These are phyloP conservation scores for Mentha longifolia DNA, from an alignment of 257 asterid genomes.

Conservation along the genomic window DNA sequence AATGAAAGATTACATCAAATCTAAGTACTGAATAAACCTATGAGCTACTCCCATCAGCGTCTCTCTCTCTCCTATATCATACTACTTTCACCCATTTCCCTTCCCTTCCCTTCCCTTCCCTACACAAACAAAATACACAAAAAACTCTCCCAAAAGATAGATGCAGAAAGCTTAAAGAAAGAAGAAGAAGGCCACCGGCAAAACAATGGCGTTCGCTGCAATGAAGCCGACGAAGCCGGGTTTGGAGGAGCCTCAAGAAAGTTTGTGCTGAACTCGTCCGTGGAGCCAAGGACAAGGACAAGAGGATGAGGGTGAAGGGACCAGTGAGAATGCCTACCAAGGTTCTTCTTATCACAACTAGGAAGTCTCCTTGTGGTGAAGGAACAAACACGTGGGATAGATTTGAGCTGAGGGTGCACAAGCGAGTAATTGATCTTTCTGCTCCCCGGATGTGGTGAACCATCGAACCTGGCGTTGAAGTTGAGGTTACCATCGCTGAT, in stretches of 20 bases:
- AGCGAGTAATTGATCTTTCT: constrained; percentile 65
- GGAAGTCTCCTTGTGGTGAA: constrained; percentile 90
- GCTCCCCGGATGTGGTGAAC: constrained; percentile 71
- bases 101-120: too few species aligned
- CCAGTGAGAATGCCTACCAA: constrained; percentile 88
- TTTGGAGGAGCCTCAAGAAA: constrained; percentile 54
- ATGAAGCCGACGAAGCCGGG: constrained; percentile 54
- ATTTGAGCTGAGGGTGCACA: constrained; percentile 62
- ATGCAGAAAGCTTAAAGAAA: too few species aligned
- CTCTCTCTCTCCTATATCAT: too few species aligned
- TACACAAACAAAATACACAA: too few species aligned
- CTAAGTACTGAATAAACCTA: too few species aligned
- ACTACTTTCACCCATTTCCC: too few species aligned
- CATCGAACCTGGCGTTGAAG: constrained; percentile 69
- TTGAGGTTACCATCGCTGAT: constrained; percentile 68
- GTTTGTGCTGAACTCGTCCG: constrained; percentile 82
- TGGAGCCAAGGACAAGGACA: constrained; percentile 88
- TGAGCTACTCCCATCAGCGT: too few species aligned
- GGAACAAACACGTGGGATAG: constrained; percentile 63
- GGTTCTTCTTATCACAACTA: constrained; percentile 73
- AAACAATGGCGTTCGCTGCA: constrained; percentile 53
- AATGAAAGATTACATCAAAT: too few species aligned
- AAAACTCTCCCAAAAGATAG: too few species aligned
- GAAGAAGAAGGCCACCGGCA: too few species aligned
- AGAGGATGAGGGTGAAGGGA: constrained; percentile 76